A percentile compares a stretch with the other conserved stretches of the same genome.
Evolutionary conservation across 2,329 filamentous ascomycete genomes (phyloP).

Genomic region (Penicillium sclerotiorum): DNA sequence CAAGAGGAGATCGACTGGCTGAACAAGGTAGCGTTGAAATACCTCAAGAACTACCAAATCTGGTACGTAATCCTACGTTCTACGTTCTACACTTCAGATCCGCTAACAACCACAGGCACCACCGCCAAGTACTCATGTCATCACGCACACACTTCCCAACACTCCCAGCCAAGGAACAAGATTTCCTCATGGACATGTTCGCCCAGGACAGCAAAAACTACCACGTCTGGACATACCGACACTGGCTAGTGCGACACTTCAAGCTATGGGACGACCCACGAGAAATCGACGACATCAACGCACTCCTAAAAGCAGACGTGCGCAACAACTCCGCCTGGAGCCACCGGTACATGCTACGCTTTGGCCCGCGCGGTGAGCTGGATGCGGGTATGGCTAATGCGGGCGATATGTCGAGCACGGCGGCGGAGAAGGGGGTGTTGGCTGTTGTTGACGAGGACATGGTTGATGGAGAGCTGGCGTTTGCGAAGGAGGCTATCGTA

Average conservation of each 20-base stretch:
- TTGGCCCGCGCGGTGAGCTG: slow-evolving; percentile 59
- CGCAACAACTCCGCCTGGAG: slow-evolving; percentile 98
- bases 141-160: slow-evolving; percentile 51
- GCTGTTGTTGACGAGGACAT: slow-evolving; percentile 61
- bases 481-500: slow-evolving; percentile 71
- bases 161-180: slow-evolving; percentile 67
- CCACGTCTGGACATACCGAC: slow-evolving; percentile 95
- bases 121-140: slow-evolving; percentile 59
- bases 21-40: slow-evolving; percentile 75
- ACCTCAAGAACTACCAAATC: slow-evolving; percentile 99
- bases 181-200: slow-evolving; percentile 80
- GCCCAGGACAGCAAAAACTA: slow-evolving; percentile 92
- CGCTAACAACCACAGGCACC: slow-evolving; percentile 51
- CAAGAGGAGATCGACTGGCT: slow-evolving; percentile 80
- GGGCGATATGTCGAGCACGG: slow-evolving; percentile 12
- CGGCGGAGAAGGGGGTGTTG: slow-evolving; percentile 33
- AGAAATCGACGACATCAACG: slow-evolving; percentile 72
- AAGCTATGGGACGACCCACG: slow-evolving; percentile 56
- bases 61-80: slow-evolving; percentile 58
- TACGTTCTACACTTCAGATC: not conserved
- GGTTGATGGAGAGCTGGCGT: slow-evolving; percentile 74
- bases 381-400: slow-evolving; percentile 40
- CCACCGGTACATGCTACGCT: slow-evolving; percentile 92
- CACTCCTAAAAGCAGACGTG: slow-evolving; percentile 75
- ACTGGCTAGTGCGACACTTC: slow-evolving; percentile 71